Evolutionary conservation across 805 yeast species (phyloP), one percentile per base, ranked within the genome.

Genomic region (Metschnikowia henanensis): DNA sequence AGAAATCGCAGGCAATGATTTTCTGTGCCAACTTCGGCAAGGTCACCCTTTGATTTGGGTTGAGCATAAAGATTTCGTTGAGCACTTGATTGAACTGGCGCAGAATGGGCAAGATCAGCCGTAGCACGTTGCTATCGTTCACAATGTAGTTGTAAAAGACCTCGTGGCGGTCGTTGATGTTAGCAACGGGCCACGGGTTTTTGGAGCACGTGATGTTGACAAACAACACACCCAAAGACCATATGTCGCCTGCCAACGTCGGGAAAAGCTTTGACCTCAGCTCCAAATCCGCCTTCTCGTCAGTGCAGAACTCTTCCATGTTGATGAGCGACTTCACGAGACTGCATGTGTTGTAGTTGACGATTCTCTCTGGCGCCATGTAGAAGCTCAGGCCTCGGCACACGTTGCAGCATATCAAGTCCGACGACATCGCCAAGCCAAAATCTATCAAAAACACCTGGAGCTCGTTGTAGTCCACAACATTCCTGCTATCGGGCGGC

Each of bases 161-260:
- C 32, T 62, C 64, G 33, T 61, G 63, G 22, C 83, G 89, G 34
- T 76, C 75, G 9, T 57, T 59, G 30, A 79, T 67, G 40, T 84
- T 76, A 9, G 96, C 95, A 53, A 83, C 81, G 39, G 87, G 78
- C 97, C 97, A 90, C 22, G 97, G 96, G 57, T 90, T 91, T 61
- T 95, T 76, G 32, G 87, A 83, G 52, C 95, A 87, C 9, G 87
- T 76, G 41, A 91, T 70, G 60, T 90, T 90, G 50, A 90, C 81
- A 43, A 90, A 68, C 18, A 90, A 82, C 28, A 90, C 83, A 2
- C 91, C 92, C 38, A 90, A 66, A 2, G 95, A 84, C 97, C 95
- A 90, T 22, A 88, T 76, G 58, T 89, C 97, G 35, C 95, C 90
- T 7, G 87, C 79, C 23, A 77, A 64, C 0, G 95, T 83, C 10